These are phyloP conservation scores for Leccinellum albellum DNA, from an alignment of 768 basidiomycete species.

Conservation along the genomic window DNA sequence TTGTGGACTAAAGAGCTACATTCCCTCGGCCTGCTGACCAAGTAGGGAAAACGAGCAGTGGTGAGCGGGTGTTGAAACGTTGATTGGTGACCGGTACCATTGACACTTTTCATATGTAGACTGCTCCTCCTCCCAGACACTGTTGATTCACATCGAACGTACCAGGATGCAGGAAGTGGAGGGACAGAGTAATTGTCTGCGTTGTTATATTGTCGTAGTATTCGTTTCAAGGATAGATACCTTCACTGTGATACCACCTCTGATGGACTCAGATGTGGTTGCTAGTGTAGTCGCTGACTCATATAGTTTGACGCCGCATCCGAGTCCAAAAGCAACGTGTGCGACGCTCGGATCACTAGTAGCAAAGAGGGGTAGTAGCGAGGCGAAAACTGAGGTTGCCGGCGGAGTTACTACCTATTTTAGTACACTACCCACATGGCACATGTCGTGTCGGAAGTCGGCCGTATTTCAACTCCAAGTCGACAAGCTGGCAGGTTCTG, in stretches of 20 bases:
- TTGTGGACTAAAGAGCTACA: not conserved
- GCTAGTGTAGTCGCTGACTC: not conserved
- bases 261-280: not conserved
- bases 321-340: not conserved
- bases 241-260: not conserved
- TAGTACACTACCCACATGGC: too few relatives aligned
- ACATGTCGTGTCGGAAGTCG: too few relatives aligned
- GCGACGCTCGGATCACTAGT: not conserved
- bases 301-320: not conserved
- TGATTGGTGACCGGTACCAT: too few relatives aligned
- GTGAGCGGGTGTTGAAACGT: not conserved
- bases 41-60: not conserved
- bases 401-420: too few relatives aligned
- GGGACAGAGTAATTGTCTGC: not conserved
- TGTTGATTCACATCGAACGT: not conserved
- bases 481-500: too few relatives aligned
- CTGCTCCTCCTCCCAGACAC: too few relatives aligned
- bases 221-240: not conserved
- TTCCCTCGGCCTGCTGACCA: not conserved
- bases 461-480: too few relatives aligned
- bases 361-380: too few relatives aligned
- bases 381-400: too few relatives aligned
- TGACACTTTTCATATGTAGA: too few relatives aligned
- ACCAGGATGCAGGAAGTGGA: not conserved
- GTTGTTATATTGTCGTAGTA: not conserved